Evolutionary conservation across 1,139 yeast species (phyloP), one percentile per base, ranked within the genome.

Genomic region (Geotrichum restrictum): DNA sequence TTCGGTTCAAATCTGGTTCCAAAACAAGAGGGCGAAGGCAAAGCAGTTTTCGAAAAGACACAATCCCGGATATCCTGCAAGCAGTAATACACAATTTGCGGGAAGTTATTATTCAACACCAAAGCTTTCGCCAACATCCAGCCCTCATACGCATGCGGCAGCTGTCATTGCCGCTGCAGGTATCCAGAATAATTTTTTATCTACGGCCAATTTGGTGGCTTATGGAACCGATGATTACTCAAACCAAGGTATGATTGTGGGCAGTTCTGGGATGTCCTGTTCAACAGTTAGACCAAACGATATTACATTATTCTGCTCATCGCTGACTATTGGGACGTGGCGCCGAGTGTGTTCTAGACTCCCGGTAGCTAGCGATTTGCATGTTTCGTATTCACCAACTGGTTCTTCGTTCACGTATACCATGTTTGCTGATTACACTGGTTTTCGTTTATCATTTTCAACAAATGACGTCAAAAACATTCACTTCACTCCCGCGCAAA

Each of bases 1-100:
- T 59, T 89, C 95, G 3, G 96, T 91, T 2, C 78, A 96, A 54
- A 89, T 91, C 48, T 91, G 98, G 98, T 91, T 91, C 65, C 98
- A 91, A 67, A 91, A 91, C 66, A 75, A 94, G 61, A 72, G 97
- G 56, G 96, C 96, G 18, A 88, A 88, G 65, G 76, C 81, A 48
- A 77, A 91, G 64, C 82, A 80, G 63, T 53, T 51, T 40, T 57
- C 56, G 24, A 51, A 36, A n/a, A 22, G 46, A 45, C 44, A 33
- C 16, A 72, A 32, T 32, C n/a, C 42, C 11, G 39, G 39, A 13
- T 43, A 18, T 21, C 29, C 24, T 6, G n/a, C n/a, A n/a, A n/a
- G n/a, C n/a, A n/a, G n/a, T n/a, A 43, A 19, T 22, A 32, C 39
- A 8, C 53, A 50, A 10, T 45, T 29, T 40, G 43, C 24, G 10